These are phyloP conservation scores for Rhodamnia argentea DNA, from an alignment of 345 rosid genomes.

Conservation along the genomic window DNA sequence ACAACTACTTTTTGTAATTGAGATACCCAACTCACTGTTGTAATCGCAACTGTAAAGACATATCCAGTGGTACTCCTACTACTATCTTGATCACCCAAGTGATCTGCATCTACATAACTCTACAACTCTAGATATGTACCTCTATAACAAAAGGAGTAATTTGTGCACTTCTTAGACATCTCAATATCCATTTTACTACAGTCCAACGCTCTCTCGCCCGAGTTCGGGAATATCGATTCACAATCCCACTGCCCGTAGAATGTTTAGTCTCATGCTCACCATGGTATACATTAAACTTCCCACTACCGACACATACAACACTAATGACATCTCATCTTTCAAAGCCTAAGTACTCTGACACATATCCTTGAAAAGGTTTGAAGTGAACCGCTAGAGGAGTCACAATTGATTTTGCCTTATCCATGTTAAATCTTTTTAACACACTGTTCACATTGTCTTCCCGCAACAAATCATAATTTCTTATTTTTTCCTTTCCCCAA, in stretches of 20 bases:
- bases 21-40: background rate
- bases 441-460: background rate
- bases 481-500: background rate
- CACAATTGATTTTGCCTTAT: background rate
- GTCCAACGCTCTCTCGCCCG: background rate
- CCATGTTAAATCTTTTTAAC: background rate
- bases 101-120: background rate
- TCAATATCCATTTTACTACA: background rate
- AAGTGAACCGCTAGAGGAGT: background rate
- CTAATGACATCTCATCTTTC: background rate
- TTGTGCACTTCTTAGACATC: background rate
- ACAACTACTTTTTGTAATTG: background rate
- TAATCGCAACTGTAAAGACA: background rate
- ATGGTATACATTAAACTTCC: background rate
- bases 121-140: background rate
- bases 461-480: background rate
- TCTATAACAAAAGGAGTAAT: background rate
- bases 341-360: fast-evolving
- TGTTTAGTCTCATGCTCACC: background rate
- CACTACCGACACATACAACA: fast-evolving
- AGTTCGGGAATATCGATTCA: background rate
- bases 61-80: background rate
- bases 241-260: background rate
- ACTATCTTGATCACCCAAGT: background rate
- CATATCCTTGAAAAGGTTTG: background rate